These are phyloP conservation scores for Populus ilicifolia DNA, from an alignment of 345 rosid species.

Conservation along the genomic window DNA sequence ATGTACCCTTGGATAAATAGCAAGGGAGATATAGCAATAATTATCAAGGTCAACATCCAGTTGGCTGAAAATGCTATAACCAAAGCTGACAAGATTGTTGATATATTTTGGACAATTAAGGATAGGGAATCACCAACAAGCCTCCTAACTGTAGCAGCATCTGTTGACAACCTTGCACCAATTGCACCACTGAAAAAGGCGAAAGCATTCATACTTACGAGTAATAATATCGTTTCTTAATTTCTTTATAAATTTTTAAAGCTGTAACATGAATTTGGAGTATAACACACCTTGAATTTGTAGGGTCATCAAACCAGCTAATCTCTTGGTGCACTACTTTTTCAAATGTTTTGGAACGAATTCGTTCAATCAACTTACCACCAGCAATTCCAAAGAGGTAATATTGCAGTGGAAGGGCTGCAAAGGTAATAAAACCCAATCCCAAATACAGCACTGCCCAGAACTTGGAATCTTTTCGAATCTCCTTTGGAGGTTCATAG, in stretches of 20 bases:
- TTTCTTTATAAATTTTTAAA: neutral
- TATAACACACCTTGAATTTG: conserved; percentile 53
- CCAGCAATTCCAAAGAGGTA: conserved; percentile 79
- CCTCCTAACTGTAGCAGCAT: conserved; percentile 49
- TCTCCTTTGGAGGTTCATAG: conserved; percentile 38
- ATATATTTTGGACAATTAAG: conserved; percentile 43
- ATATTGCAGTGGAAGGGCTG: conserved; percentile 55
- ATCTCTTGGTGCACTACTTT: conserved; percentile 80
- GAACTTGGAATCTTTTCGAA: conserved; percentile 48
- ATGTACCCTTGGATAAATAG: conserved; percentile 38
- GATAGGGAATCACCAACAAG: conserved; percentile 59
- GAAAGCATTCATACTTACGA: neutral
- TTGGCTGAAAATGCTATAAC: conserved; percentile 53
- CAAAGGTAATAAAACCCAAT: conserved; percentile 32
- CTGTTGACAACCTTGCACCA: conserved; percentile 61
- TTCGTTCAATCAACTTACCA: conserved; percentile 64
- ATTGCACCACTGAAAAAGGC: conserved; percentile 48
- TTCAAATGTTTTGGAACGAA: conserved; percentile 62
- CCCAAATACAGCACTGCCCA: conserved; percentile 55
- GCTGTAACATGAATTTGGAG: neutral
- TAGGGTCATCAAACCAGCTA: conserved; percentile 79
- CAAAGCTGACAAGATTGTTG: conserved; percentile 45
- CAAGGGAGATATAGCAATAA: conserved; percentile 44
- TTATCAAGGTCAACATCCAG: conserved; percentile 49
- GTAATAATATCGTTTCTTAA: neutral